Conservation (phyloP, 192 early-diverging fungal species). For the Spizellomyces sp. region DNA sequence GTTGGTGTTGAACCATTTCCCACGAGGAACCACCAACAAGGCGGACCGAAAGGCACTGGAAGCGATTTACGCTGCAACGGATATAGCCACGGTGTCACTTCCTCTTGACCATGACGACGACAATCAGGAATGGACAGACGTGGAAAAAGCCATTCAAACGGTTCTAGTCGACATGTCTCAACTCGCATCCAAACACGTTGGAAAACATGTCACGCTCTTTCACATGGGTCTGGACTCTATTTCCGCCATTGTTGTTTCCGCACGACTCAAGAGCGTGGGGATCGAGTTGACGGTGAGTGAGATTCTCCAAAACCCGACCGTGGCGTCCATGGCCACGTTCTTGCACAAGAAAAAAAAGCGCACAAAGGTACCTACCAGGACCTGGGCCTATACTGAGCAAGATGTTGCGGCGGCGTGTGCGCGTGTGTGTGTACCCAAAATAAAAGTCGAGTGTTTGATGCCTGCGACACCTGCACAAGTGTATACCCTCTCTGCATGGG, state of each 20-base stretch:
- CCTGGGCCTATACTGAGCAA: neutral
- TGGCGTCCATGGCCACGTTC: constrained; percentile 4
- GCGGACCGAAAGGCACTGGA: neutral
- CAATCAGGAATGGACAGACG: neutral
- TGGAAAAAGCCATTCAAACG: constrained; percentile 4
- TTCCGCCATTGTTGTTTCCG: constrained; percentile 3
- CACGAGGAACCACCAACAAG: constrained; percentile 12
- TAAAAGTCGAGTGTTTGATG: neutral
- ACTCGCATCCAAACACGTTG: constrained; percentile 1
- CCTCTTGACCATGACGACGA: neutral
- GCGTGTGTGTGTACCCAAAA: too few species aligned
- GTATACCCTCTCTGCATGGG: constrained; percentile 9
- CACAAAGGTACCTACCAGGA: too few species aligned
- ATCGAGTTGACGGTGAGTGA: constrained; percentile 13
- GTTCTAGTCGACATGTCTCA: constrained; percentile 1
- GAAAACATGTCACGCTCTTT: constrained; percentile 4
- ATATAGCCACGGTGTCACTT: neutral
- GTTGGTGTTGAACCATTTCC: constrained; percentile 6
- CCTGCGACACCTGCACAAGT: constrained; percentile 16
- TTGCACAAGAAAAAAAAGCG: neutral
- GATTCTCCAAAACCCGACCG: constrained; percentile 22
- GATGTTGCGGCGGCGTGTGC: neutral
- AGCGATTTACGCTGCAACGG: neutral
- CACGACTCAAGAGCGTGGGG: neutral
- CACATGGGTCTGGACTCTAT: constrained; percentile 24